Evolutionary conservation across 2,329 filamentous ascomycete genomes (phyloP).

Genomic region (Diaporthe sp.): DNA sequence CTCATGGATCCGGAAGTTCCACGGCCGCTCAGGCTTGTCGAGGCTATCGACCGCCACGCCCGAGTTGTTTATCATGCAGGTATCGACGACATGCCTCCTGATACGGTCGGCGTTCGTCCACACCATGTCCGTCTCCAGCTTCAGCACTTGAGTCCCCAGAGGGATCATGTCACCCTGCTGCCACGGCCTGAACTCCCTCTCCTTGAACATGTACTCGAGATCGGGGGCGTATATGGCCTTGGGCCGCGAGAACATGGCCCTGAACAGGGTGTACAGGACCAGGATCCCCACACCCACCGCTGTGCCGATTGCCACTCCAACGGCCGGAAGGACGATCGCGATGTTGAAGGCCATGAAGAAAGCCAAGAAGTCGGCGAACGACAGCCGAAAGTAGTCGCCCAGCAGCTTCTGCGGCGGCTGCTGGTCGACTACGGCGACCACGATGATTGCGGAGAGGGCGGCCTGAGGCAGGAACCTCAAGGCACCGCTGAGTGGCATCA

Average conservation of each 20-base stretch:
- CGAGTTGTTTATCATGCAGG: slow-evolving; percentile 15
- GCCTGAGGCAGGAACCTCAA: slow-evolving; percentile 30
- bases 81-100: slow-evolving; percentile 16
- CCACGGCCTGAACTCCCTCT: neutral
- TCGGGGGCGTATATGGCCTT: slow-evolving; percentile 4
- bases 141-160: slow-evolving; percentile 19
- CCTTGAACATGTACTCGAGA: neutral
- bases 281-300: slow-evolving; percentile 12
- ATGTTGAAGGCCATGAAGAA: slow-evolving; percentile 33
- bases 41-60: slow-evolving; percentile 2
- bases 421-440: slow-evolving; percentile 33
- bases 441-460: slow-evolving; percentile 11
- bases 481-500: slow-evolving; percentile 15
- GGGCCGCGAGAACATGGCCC: slow-evolving; percentile 30
- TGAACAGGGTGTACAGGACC: slow-evolving; percentile 25
- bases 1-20: slow-evolving; percentile 18
- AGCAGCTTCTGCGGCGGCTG: slow-evolving; percentile 31
- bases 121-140: slow-evolving; percentile 20
- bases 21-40: slow-evolving; percentile 1
- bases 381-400: slow-evolving; percentile 28
- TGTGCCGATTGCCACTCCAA: slow-evolving; percentile 1
- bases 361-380: slow-evolving; percentile 32
- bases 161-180: slow-evolving; percentile 18
- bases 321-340: slow-evolving; percentile 4
- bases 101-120: slow-evolving; percentile 31